phyloP scores from a whole-genome alignment of 768 basidiomycete species.

The Rhodosporidiobolus odoratus region DNA sequence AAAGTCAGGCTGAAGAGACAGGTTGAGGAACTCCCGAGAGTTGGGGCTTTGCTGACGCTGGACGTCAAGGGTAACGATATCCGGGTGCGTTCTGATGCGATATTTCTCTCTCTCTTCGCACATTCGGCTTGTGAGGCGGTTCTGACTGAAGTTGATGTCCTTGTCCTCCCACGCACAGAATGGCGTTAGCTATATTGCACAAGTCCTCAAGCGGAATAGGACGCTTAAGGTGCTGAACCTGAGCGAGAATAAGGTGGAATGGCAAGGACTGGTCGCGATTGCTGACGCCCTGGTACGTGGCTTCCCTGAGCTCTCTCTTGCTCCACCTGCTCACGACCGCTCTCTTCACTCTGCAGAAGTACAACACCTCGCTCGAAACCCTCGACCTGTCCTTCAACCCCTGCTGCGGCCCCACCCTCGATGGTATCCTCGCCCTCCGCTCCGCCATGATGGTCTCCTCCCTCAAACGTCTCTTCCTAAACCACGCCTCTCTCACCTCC shows the following conservation, averaged over 20 bases:
- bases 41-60: slow-evolving; percentile 79
- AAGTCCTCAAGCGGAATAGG: slow-evolving; percentile 91
- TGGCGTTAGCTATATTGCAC: slow-evolving; percentile 83
- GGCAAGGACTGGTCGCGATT: slow-evolving; percentile 66
- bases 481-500: slow-evolving; percentile 70
- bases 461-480: slow-evolving; percentile 88
- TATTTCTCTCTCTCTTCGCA: not conserved
- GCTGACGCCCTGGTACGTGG: slow-evolving; percentile 79
- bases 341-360: slow-evolving; percentile 60
- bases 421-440: slow-evolving; percentile 82
- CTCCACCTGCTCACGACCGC: not conserved
- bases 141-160: not conserved
- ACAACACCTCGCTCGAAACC: slow-evolving; percentile 87
- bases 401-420: slow-evolving; percentile 78
- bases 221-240: slow-evolving; percentile 91
- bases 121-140: too few species aligned
- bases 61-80: slow-evolving; percentile 92
- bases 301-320: not conserved
- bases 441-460: slow-evolving; percentile 87
- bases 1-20: slow-evolving; percentile 71
- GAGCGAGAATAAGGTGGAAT: slow-evolving; percentile 88
- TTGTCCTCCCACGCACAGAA: slow-evolving; percentile 45
- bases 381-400: slow-evolving; percentile 90
- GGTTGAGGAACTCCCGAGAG: slow-evolving; percentile 73
- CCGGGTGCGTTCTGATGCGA: slow-evolving; percentile 55